A percentile compares a stretch with the other conserved stretches of the same genome.
Evolutionary conservation across 2,329 filamentous ascomycete species (phyloP).

Genomic region (Cladorrhinum sp.): DNA sequence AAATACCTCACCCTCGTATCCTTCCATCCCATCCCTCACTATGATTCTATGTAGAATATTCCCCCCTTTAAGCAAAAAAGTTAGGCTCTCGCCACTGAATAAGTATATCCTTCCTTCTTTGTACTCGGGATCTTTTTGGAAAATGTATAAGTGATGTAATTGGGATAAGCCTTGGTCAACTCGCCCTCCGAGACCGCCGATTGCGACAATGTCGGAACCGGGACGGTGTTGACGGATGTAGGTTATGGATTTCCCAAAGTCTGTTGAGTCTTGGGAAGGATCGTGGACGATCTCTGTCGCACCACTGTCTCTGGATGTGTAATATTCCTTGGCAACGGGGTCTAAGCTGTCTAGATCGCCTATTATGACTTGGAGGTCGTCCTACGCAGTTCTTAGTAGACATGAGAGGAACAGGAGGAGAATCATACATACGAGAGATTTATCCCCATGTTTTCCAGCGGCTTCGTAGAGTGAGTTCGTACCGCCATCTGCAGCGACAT

Average conservation of each 20-base stretch:
- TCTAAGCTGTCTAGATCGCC: conserved; percentile 87
- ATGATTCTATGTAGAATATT: conserved; percentile 58
- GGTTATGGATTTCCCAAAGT: conserved; percentile 79
- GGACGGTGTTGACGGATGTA: conserved; percentile 47
- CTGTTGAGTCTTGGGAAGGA: conserved; percentile 81
- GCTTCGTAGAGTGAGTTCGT: conserved; percentile 69
- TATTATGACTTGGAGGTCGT: conserved; percentile 69
- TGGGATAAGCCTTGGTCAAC: conserved; percentile 91
- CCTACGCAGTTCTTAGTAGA: conserved; percentile 32
- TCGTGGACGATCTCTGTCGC: conserved; percentile 63
- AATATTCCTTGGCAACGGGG: conserved; percentile 62
- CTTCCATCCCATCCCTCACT: conserved; percentile 52
- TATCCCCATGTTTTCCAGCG: conserved; percentile 17
- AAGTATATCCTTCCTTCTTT: conserved; percentile 66
- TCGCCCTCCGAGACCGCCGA: conserved; percentile 83
- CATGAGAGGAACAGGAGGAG: not conserved
- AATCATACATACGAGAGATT: conserved; percentile 37
- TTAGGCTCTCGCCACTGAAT: conserved; percentile 75
- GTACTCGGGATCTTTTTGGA: conserved; percentile 51
- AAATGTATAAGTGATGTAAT: conserved; percentile 76
- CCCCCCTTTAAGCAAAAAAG: conserved; percentile 72
- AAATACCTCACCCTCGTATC: conserved; percentile 53
- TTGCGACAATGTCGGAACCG: conserved; percentile 64
- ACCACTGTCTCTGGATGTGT: conserved; percentile 49
- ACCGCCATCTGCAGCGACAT: conserved; percentile 86